Evolutionary conservation across 192 early-diverging fungal species (phyloP), one percentile per base, ranked within the genome.

Genomic region (Coemansia sp.): DNA sequence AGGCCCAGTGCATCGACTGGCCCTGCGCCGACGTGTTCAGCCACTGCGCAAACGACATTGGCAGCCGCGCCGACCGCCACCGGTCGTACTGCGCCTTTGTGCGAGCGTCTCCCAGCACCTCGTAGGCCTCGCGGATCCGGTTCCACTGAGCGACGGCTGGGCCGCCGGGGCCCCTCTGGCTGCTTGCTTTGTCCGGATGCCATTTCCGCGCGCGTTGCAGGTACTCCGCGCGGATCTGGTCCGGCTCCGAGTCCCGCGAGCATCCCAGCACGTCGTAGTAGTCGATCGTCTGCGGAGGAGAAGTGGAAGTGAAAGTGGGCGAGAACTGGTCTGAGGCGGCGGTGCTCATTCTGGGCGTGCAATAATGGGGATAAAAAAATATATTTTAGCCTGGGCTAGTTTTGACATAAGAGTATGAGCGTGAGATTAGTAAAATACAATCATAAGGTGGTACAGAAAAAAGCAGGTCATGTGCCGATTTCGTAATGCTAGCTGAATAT

Each of bases 261-360:
- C 77, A 75, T 13, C 65, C 66, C 5, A 80, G 60, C 9, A 75
- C 41, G 32, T 80, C 77, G 18, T 80, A 80, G 53, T 69, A 80
- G 65, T 75, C 68, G 19, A 8, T 26, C 7, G 52, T 9, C 9
- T 18, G 23, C 2, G 18, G 1, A 15, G 6, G 0, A 18, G 15
- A 16, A 5, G n/a, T n/a, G n/a, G n/a, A n/a, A n/a, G n/a, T n/a
- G n/a, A n/a, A n/a, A n/a, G n/a, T n/a, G n/a, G n/a, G n/a, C n/a
- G 52, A 26, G 6, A 26, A 19, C 9, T 44, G 8, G 43, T 18
- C 21, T 13, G 10, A 54, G 0, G 21, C 9, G 4, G 7, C 26
- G n/a, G n/a, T n/a, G 52, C 26, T 26, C 52, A 54, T 54, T 11
- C 23, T 26, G 13, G 43, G 43, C 43, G 13, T 12, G 4, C 43